Evolutionary conservation across 148 eudicot species (phyloP).

Genomic region (Spergularia bocconei): DNA sequence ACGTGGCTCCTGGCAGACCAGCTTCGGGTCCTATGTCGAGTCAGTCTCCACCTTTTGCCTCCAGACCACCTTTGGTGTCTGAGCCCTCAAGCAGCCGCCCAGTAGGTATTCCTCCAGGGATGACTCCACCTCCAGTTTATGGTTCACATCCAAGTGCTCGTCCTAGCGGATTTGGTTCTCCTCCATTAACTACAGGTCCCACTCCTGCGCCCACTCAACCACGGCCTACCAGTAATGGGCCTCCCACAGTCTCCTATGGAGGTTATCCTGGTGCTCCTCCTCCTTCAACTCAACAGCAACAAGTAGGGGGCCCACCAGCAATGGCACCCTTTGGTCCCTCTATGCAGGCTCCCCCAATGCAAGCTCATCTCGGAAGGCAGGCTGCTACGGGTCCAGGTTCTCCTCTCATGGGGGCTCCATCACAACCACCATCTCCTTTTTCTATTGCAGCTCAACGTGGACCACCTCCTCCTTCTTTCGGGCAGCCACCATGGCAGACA

Average conservation of each 20-base stretch:
- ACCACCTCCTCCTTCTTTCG: conserved; percentile 47
- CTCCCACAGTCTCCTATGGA: conserved; percentile 52
- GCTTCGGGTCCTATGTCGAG: conserved; percentile 41
- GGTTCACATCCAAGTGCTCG: conserved; percentile 41
- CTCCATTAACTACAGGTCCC: conserved; percentile 37
- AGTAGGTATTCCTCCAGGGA: conserved; percentile 32
- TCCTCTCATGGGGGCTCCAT: conserved; percentile 27
- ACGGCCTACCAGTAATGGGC: conserved; percentile 60
- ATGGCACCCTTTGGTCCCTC: conserved; percentile 39
- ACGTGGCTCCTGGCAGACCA: conserved; percentile 42
- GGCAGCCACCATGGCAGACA: conserved; percentile 67
- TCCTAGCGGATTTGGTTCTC: conserved; percentile 54
- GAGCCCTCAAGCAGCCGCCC: conserved; percentile 19
- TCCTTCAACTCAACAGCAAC: conserved; percentile 47
- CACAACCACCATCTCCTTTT: conserved; percentile 42
- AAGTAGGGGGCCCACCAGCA: conserved; percentile 43
- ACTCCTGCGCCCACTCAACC: conserved; percentile 34
- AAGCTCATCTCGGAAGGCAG: conserved; percentile 41
- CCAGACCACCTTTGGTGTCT: conserved; percentile 42
- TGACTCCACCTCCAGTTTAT: conserved; percentile 36
- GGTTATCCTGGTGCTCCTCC: conserved; percentile 54
- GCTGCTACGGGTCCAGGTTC: conserved; percentile 34
- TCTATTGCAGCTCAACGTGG: conserved; percentile 10
- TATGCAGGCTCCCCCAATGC: conserved; percentile 44
- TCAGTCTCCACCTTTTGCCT: conserved; percentile 52